These are phyloP conservation scores for Parmelia sp. DNA, from an alignment of 495 filamentous ascomycete species.

Conservation along the genomic window DNA sequence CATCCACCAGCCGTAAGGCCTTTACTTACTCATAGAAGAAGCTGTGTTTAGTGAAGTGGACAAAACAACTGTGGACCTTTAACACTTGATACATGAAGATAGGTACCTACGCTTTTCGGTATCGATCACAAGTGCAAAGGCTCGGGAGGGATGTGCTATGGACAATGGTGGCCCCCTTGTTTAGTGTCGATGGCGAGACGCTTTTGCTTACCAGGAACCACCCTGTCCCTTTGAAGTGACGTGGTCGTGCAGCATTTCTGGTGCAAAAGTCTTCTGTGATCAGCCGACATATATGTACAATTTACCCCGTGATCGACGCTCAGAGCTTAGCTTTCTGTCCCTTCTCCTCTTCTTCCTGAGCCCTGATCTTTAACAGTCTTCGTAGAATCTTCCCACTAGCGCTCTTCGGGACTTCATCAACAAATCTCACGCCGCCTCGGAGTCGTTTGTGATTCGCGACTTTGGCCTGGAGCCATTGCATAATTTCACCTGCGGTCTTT, in stretches of 20 bases:
- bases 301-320: background rate
- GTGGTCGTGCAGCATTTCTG: background rate
- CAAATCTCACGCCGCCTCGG: constrained; percentile 74
- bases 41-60: background rate
- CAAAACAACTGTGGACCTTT: background rate
- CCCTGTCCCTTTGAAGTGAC: background rate
- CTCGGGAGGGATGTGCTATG: background rate
- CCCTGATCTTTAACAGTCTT: constrained; percentile 54
- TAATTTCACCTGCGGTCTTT: constrained; percentile 55
- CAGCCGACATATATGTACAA: background rate
- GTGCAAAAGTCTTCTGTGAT: background rate
- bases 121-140: background rate
- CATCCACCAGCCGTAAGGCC: background rate
- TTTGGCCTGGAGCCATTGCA: constrained; percentile 54
- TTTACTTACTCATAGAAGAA: background rate
- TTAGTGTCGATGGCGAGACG: background rate
- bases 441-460: constrained; percentile 70
- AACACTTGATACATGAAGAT: background rate
- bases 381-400: constrained; percentile 84
- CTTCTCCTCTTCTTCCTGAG: constrained; percentile 40
- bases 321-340: constrained; percentile 29
- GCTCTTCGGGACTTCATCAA: constrained; percentile 80
- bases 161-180: background rate
- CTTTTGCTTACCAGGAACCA: background rate
- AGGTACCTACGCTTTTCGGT: background rate